A percentile compares a stretch with the other conserved stretches of the same genome.
Evolutionary conservation across 495 filamentous ascomycete genomes (phyloP).

Genomic region (Symbiotaphrina buchneri): DNA sequence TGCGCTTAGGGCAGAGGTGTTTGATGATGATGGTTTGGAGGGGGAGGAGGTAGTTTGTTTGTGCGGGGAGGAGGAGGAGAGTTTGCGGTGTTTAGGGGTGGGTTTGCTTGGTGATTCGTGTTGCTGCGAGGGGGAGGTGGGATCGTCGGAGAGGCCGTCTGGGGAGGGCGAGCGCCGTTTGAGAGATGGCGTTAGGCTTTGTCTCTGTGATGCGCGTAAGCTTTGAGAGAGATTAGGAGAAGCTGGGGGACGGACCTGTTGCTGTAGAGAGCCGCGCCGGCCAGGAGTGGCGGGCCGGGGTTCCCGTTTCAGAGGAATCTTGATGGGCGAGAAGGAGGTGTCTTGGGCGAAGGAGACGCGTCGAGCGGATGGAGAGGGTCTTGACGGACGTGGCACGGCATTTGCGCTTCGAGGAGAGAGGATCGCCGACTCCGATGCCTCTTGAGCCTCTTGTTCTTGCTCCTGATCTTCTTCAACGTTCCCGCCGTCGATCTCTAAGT

Average conservation of each 20-base stretch:
- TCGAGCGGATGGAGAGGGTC: too few relatives aligned
- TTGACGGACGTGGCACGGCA: constrained; percentile 1
- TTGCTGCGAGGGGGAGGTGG: too few relatives aligned
- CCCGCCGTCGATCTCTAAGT: background rate
- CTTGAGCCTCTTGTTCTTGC: background rate
- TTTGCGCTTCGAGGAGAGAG: background rate
- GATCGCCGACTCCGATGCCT: background rate
- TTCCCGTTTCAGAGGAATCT: background rate
- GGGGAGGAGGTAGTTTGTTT: background rate
- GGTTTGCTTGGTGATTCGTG: too few relatives aligned
- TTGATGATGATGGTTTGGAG: background rate
- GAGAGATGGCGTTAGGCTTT: too few relatives aligned
- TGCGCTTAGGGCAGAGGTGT: too few relatives aligned
- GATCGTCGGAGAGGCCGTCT: too few relatives aligned
- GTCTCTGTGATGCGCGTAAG: background rate
- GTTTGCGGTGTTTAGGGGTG: too few relatives aligned
- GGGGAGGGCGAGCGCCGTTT: too few relatives aligned
- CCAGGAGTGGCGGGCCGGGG: background rate
- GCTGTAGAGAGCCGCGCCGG: background rate
- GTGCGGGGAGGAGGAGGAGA: background rate
- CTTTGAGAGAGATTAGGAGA: background rate
- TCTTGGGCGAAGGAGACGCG: too few relatives aligned
- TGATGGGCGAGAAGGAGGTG: background rate
- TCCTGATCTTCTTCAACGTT: constrained; percentile 1
- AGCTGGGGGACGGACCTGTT: background rate